Percentiles rank a stretch among this genome's conserved stretches.
These are phyloP conservation scores for Phylloporus arenicola DNA, from an alignment of 768 basidiomycete species.

Conservation along the genomic window DNA sequence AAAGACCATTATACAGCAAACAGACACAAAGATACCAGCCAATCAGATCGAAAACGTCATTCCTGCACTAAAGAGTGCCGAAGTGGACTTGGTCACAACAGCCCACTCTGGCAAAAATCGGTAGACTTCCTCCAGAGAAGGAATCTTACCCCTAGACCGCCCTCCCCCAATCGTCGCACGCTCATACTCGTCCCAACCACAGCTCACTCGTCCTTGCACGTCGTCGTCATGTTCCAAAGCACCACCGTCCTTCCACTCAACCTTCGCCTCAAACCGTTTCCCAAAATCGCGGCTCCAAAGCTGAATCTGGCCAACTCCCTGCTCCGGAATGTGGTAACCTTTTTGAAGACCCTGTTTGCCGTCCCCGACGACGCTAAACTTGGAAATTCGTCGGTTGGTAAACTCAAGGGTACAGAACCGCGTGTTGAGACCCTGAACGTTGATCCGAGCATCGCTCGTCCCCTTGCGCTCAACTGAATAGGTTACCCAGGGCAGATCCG, in stretches of 20 bases:
- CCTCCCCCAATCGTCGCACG: conserved; percentile 48
- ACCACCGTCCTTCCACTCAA: conserved; percentile 40
- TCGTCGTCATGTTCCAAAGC: conserved; percentile 7
- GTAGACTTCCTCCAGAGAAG: conserved; percentile 64
- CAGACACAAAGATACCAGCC: neutral
- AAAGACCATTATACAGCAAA: neutral
- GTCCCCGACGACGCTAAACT: conserved; percentile 37
- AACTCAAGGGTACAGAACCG: conserved; percentile 61
- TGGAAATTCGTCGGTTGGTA: conserved; percentile 39
- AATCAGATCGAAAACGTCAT: conserved; percentile 18
- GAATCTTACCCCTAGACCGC: conserved; percentile 43
- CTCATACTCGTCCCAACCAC: conserved; percentile 67
- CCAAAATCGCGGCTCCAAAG: conserved; percentile 62
- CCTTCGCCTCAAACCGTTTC: conserved; percentile 45
- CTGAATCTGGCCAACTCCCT: conserved; percentile 38
- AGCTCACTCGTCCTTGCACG: conserved; percentile 45
- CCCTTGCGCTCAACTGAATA: conserved; percentile 38
- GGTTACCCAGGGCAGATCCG: conserved; percentile 37
- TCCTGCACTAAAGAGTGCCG: conserved; percentile 55
- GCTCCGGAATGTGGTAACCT: conserved; percentile 35
- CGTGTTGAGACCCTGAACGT: conserved; percentile 53
- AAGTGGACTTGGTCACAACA: conserved; percentile 48
- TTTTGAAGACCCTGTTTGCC: conserved; percentile 35
- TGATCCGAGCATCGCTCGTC: conserved; percentile 42
- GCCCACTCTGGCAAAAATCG: conserved; percentile 65